Evolutionary conservation across 2,329 filamentous ascomycete species (phyloP).

Genomic region (Verticillium alfalfae): DNA sequence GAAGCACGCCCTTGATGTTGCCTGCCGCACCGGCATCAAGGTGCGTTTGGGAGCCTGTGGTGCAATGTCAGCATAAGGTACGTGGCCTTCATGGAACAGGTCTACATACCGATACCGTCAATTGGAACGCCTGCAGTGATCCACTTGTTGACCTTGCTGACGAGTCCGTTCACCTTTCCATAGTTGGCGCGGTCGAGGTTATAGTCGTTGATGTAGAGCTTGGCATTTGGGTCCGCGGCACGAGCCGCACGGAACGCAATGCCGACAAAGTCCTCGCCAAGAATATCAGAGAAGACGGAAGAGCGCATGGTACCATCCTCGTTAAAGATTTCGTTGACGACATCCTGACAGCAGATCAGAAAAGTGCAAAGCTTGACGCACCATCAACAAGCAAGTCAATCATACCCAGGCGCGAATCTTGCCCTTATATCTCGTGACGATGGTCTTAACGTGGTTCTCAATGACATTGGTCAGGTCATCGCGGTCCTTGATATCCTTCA

Average conservation of each 20-base stretch:
- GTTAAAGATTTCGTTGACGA: constrained; percentile 60
- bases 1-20: constrained; percentile 42
- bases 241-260: constrained; percentile 67
- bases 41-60: constrained; percentile 46
- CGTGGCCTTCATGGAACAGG: not conserved
- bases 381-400: not conserved
- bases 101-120: constrained; percentile 48
- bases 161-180: constrained; percentile 52
- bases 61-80: not conserved
- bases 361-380: not conserved
- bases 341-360: constrained; percentile 33
- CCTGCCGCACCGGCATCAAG: constrained; percentile 37
- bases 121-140: constrained; percentile 56
- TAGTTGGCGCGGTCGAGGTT: constrained; percentile 59
- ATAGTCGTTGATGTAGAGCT: constrained; percentile 73
- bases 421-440: constrained; percentile 55
- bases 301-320: constrained; percentile 54
- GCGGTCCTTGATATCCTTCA: constrained; percentile 47
- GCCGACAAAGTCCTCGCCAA: constrained; percentile 64
- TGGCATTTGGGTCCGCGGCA: constrained; percentile 58
- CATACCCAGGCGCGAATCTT: constrained; percentile 53
- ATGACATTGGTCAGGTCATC: constrained; percentile 49
- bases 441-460: constrained; percentile 53
- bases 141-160: constrained; percentile 58
- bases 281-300: constrained; percentile 60